Base-by-base conservation (phyloP, 768 basidiomycete species). In the Boletus bicolor region DNA sequence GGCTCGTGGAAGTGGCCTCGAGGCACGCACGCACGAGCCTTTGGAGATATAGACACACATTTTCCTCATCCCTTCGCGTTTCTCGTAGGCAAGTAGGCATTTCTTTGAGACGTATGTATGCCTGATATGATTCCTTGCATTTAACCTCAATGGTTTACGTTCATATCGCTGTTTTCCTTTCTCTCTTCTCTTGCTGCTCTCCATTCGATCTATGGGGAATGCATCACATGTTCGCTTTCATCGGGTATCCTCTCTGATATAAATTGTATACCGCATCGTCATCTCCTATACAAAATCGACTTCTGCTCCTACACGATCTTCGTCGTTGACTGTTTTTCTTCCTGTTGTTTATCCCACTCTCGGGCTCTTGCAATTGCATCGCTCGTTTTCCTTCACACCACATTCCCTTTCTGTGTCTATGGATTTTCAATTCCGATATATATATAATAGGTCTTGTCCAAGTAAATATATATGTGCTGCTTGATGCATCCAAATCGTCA, bases 1-100 rank as follows among this genome's bases (percentile, higher is more conserved):
- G 66, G 68, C 76, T 46, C 80, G 84, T 75, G 82, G 82, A 73
- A 68, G 61, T 36, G 87, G 86, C 72, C 82, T 93, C 64, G 91
- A 93, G 69, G 82, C 89, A 64, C 83, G 86, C 73, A 89, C 89
- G 59, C 87, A 91, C 76, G 89, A 93, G 77, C 89, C 89, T 39
- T 72, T 92, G 75, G 91, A 93, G 72, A 85, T 92, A 79, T 91
- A 77, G 62, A 73, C 47, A 42, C 38, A 30, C 24, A 24, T 12
- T 45, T 38, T 41, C 44, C 28, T 38, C 51, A 36, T 43, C 42
- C 36, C 24, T 37, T 36, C 17, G 26, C 28, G 28, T 30, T 30
- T 48, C 59, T 57, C 47, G 54, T 60, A 60, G 57, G 62, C 60
- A 56, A 57, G 62, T 59, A 60, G 65, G 58, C 46, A 53, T 56